These are phyloP conservation scores for Aciculoconidium aculeatum DNA, from an alignment of 805 yeast species.

Conservation along the genomic window DNA sequence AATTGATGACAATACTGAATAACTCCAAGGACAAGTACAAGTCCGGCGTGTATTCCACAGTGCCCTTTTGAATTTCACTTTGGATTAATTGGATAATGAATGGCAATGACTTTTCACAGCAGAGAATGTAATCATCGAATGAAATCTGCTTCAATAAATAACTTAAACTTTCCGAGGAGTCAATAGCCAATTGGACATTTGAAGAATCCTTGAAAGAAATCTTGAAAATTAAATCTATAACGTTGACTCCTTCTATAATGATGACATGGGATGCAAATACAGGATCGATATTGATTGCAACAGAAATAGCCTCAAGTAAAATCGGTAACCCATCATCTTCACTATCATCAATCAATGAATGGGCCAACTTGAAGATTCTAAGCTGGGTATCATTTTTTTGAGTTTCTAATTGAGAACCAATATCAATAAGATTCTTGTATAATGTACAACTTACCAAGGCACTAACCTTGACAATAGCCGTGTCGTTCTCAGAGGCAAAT, in stretches of 20 bases:
- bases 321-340: slow-evolving; percentile 78
- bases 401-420: slow-evolving; percentile 7
- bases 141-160: slow-evolving; percentile 48
- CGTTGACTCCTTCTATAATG: slow-evolving; percentile 16
- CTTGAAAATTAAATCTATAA: slow-evolving; percentile 53
- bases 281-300: slow-evolving; percentile 41
- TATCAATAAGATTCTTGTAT: slow-evolving; percentile 30
- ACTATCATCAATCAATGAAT: slow-evolving; percentile 49
- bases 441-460: slow-evolving; percentile 49
- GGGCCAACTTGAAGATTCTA: slow-evolving; percentile 33
- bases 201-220: slow-evolving; percentile 71
- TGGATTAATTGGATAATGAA: slow-evolving; percentile 34
- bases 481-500: slow-evolving; percentile 14
- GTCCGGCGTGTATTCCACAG: slow-evolving; percentile 53
- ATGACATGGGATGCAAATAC: slow-evolving; percentile 16
- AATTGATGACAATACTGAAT: slow-evolving; percentile 44
- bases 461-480: slow-evolving; percentile 21
- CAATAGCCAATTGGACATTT: slow-evolving; percentile 62
- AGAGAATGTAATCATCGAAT: slow-evolving; percentile 36
- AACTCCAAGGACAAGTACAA: slow-evolving; percentile 54
- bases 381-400: slow-evolving; percentile 21
- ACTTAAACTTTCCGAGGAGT: slow-evolving; percentile 64
- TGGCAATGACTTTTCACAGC: slow-evolving; percentile 52
- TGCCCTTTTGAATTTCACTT: slow-evolving; percentile 14
- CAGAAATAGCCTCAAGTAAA: slow-evolving; percentile 62